Evolutionary conservation across 257 asterid genomes (phyloP), one percentile per base, ranked within the genome.

Genomic region (Scutellaria baicalensis): DNA sequence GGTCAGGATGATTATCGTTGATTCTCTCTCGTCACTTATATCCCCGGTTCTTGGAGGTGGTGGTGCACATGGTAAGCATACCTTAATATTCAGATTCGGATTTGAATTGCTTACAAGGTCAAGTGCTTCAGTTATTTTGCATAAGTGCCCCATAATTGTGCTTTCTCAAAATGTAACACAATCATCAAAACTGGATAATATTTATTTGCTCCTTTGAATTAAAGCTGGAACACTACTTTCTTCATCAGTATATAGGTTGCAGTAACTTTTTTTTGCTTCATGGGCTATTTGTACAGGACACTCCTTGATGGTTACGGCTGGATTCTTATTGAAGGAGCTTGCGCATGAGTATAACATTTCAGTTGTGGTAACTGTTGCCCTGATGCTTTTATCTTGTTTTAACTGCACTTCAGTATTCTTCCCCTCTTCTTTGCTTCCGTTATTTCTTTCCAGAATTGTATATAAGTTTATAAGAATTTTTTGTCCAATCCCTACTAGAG

Each of bases 31-130:
- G 42, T 88, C 96, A 68, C 97, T 92, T 49, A 77, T 89, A 73
- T 70, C 95, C 63, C 98, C 96, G 45, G 75, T 92, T 79, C 94
- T 92, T 64, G 94, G 96, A 68, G 89, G 95, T 64, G 80, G 85
- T 62, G 89, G 89, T 45, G 79, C 85, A 50, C 91, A 86, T 13
- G 98, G 97, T 90, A 81, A 66, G 56, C 45, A 27, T 64, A 56
- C 52, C 59, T 39, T 60, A n/a, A 66, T 23, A 21, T 51, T 55
- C 43, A 44, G 40, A 47, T 56, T 12, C 47, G 45, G 17, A 20
- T 58, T 48, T 47, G 20, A 9, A 23, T 62, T 23, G 10, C 42
- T 60, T 61, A 66, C 63, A 17, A 47, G 45, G 44, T 11, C 6
- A 31, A 33, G 49, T 11, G 47, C 31, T 61, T 5, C 12, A 35